phyloP scores from a whole-genome alignment of 179 eudicot species.

The Drosera spatulata region DNA sequence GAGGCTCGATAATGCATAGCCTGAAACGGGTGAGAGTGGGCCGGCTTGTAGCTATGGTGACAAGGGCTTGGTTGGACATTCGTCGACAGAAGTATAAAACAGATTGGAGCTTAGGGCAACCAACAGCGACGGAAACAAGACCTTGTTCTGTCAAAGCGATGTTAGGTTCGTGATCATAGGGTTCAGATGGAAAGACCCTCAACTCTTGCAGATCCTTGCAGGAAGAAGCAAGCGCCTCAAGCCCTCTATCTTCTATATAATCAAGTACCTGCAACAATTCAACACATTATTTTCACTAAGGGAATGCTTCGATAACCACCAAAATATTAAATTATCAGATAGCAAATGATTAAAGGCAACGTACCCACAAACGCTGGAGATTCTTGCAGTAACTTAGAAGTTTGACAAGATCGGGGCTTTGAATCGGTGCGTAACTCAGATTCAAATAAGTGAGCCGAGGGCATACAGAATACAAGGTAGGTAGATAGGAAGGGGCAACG shows the following conservation, averaged over 20 bases:
- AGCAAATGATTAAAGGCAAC: constrained; percentile 4
- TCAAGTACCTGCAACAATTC: constrained; percentile 63
- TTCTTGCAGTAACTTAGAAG: constrained; percentile 58
- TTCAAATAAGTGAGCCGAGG: constrained; percentile 69
- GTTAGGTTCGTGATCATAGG: constrained; percentile 57
- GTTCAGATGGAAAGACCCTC: constrained; percentile 92
- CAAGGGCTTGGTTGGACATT: constrained; percentile 75
- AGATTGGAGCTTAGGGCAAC: constrained; percentile 84
- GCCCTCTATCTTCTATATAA: constrained; percentile 83
- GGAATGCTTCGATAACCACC: background rate
- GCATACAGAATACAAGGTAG: constrained; percentile 62
- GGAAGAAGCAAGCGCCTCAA: constrained; percentile 52
- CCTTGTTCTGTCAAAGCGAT: constrained; percentile 81
- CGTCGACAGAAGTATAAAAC: constrained; percentile 91
- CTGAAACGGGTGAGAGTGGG: constrained; percentile 80
- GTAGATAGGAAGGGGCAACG: constrained; percentile 70
- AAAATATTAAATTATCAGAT: background rate
- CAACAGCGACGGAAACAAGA: constrained; percentile 73
- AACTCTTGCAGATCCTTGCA: constrained; percentile 88
- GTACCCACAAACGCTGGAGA: constrained; percentile 90
- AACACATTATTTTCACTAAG: background rate
- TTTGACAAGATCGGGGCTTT: constrained; percentile 64
- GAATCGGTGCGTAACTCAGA: constrained; percentile 74
- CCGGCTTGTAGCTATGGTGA: constrained; percentile 59
- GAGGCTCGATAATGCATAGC: constrained; percentile 86